These are phyloP conservation scores for Globisporangium okanoganense DNA, from an alignment of 352 stramenopile genomes.

Conservation along the genomic window DNA sequence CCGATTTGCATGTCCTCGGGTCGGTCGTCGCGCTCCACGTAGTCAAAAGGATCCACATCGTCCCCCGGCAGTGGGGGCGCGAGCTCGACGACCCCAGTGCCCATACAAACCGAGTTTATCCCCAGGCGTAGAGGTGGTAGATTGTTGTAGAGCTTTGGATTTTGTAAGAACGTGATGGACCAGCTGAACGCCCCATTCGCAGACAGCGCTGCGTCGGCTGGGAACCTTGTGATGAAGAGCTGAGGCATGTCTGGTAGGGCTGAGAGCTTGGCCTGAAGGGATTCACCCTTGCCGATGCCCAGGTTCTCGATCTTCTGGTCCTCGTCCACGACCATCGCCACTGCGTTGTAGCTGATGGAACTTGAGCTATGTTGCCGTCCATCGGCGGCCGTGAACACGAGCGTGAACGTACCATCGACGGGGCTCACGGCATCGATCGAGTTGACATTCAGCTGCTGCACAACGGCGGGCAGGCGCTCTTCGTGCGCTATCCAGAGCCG, in stretches of 20 bases:
- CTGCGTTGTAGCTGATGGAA: conserved; percentile 47
- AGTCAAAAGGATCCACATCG: conserved; percentile 34
- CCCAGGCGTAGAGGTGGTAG: conserved; percentile 24
- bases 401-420: conserved; percentile 40
- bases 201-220: conserved; percentile 23
- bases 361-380: conserved; percentile 21
- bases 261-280: conserved; percentile 50
- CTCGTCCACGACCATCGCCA: conserved; percentile 55
- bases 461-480: conserved; percentile 17
- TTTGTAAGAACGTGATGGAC: conserved; percentile 63
- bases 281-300: conserved; percentile 45
- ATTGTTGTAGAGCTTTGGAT: conserved; percentile 18
- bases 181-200: conserved; percentile 53
- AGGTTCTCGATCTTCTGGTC: conserved; percentile 27
- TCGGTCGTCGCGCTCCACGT: conserved; percentile 22
- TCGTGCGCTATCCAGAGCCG: conserved; percentile 43
- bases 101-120: conserved; percentile 37
- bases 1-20: conserved; percentile 16
- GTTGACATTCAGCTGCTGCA: conserved; percentile 33
- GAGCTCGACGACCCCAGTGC: conserved; percentile 25
- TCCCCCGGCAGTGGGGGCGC: conserved; percentile 31
- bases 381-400: conserved; percentile 30
- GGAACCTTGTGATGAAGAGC: conserved; percentile 48
- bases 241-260: conserved; percentile 28
- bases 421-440: conserved; percentile 25